phyloP scores from a whole-genome alignment of 2,329 filamentous ascomycete genomes.

The Colletotrichum sp. region DNA sequence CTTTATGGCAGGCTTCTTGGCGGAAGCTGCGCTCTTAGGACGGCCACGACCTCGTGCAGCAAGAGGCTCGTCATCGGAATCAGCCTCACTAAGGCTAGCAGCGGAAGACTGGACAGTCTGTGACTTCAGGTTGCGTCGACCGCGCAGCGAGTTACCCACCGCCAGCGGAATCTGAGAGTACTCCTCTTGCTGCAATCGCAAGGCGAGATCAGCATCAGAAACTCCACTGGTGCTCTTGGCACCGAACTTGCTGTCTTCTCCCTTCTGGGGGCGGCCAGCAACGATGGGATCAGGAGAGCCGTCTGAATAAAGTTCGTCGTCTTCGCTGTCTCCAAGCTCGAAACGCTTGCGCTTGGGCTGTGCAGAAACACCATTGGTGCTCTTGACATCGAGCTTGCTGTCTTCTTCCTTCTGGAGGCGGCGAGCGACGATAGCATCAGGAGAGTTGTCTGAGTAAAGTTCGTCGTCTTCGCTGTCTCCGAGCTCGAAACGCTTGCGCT shows the following conservation, averaged over 20 bases:
- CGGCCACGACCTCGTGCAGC: slow-evolving; percentile 23
- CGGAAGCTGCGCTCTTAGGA: slow-evolving; percentile 34
- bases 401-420: slow-evolving; percentile 39
- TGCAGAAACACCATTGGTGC: neutral
- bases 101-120: neutral
- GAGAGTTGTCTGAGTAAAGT: slow-evolving; percentile 26
- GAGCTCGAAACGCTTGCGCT: slow-evolving; percentile 49
- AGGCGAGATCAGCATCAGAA: slow-evolving; percentile 36
- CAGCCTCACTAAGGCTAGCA: slow-evolving; percentile 5
- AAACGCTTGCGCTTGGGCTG: slow-evolving; percentile 45
- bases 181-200: slow-evolving; percentile 39
- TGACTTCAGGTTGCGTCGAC: neutral
- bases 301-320: slow-evolving; percentile 38
- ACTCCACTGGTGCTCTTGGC: neutral
- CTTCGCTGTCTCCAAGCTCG: slow-evolving; percentile 45
- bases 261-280: slow-evolving; percentile 38
- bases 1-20: slow-evolving; percentile 11
- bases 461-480: slow-evolving; percentile 48
- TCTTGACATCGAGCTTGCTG: neutral
- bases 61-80: neutral
- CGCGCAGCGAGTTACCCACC: neutral
- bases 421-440: slow-evolving; percentile 36
- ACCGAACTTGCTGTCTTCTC: slow-evolving; percentile 29
- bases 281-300: slow-evolving; percentile 31
- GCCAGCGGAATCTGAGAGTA: slow-evolving; percentile 19